Conservation (phyloP, 2,329 filamentous ascomycete genomes). For the Madurella mycetomatis region DNA sequence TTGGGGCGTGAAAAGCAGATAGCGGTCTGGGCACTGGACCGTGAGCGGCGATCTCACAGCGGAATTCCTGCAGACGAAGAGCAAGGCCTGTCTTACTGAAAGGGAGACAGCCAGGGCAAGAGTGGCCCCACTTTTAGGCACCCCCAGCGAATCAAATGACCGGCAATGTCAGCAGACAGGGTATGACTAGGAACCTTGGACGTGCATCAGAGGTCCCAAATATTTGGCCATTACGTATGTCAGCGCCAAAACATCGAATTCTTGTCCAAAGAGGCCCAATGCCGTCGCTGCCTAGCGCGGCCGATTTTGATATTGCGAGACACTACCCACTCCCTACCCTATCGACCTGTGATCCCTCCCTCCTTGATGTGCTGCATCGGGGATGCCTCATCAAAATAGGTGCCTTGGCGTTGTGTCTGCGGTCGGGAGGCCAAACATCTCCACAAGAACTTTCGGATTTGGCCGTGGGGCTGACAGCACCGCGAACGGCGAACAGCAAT, state of each 20-base stretch:
- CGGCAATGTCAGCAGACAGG: slow-evolving; percentile 27
- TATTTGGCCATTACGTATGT: slow-evolving; percentile 10
- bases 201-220: slow-evolving; percentile 8
- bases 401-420: slow-evolving; percentile 21
- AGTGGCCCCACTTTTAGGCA: slow-evolving; percentile 15
- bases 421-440: neutral
- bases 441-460: slow-evolving; percentile 11
- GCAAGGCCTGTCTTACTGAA: slow-evolving; percentile 2
- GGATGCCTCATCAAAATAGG: neutral
- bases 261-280: too few species aligned
- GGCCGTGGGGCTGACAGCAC: neutral
- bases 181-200: slow-evolving; percentile 6
- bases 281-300: too few species aligned
- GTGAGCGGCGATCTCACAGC: slow-evolving; percentile 10
- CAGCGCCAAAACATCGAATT: slow-evolving; percentile 1
- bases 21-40: slow-evolving; percentile 1
- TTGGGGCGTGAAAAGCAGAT: neutral
- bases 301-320: too few species aligned
- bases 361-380: neutral
- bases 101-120: slow-evolving; percentile 15
- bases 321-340: too few species aligned
- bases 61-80: slow-evolving; percentile 2
- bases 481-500: neutral
- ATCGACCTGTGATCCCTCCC: too few species aligned
- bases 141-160: slow-evolving; percentile 18